Percentiles rank a stretch among this genome's conserved stretches.
Evolutionary conservation across 1,284 basidiomycete species (phyloP).

Genomic region (Entoloma clypeatum): DNA sequence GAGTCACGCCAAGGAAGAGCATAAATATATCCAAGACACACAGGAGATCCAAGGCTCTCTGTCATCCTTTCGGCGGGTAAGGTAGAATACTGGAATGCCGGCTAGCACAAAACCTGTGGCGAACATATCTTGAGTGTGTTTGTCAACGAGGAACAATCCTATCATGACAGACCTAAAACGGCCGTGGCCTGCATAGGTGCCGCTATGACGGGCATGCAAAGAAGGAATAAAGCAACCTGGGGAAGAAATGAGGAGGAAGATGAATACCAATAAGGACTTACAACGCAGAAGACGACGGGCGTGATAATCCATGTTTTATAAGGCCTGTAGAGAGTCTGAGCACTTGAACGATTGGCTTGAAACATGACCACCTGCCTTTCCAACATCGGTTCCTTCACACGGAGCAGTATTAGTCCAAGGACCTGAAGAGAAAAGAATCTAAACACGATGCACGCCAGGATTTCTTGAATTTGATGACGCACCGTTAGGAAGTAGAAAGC

Average conservation of each 20-base stretch:
- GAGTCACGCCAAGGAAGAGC: neutral
- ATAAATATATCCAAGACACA: constrained; percentile 32
- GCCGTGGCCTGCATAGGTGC: constrained; percentile 87
- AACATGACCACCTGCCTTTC: constrained; percentile 51
- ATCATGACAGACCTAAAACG: constrained; percentile 66
- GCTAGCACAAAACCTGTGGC: constrained; percentile 60
- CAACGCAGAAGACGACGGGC: constrained; percentile 87
- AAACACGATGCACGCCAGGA: constrained; percentile 1
- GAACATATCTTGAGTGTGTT: constrained; percentile 5
- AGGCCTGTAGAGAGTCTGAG: constrained; percentile 49
- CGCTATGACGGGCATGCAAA: constrained; percentile 94
- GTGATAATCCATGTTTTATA: constrained; percentile 92
- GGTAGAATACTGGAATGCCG: constrained; percentile 83
- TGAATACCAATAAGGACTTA: constrained; percentile 35
- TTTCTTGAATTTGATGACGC: constrained; percentile 24
- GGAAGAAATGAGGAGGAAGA: constrained; percentile 10
- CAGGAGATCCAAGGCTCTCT: constrained; percentile 44
- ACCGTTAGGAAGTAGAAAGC: constrained; percentile 89
- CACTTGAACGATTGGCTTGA: neutral
- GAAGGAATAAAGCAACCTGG: constrained; percentile 85
- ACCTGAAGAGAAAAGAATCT: constrained; percentile 50
- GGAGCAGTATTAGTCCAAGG: constrained; percentile 81
- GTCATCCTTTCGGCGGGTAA: constrained; percentile 57
- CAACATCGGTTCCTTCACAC: constrained; percentile 88
- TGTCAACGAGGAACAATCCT: constrained; percentile 1